A percentile compares a stretch with the other conserved stretches of the same genome.
Evolutionary conservation across 2,329 filamentous ascomycete genomes (phyloP).

Genomic region (Apiospora arundinis): DNA sequence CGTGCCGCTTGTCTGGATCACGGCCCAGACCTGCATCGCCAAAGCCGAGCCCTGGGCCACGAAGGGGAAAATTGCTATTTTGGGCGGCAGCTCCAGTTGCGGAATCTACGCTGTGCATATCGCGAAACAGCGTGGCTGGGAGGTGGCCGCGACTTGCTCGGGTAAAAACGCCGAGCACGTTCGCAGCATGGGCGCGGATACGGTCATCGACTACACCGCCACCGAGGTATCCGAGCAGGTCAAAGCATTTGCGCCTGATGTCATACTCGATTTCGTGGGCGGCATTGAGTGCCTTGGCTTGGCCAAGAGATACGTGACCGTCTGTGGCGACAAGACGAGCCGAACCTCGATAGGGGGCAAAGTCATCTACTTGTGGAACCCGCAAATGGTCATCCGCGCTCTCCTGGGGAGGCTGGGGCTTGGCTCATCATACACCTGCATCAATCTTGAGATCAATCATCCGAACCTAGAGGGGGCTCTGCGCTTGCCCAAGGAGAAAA

Average conservation of each 20-base stretch:
- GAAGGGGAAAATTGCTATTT: conserved; percentile 25
- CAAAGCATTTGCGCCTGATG: conserved; percentile 15
- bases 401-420: conserved; percentile 18
- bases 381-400: conserved; percentile 6
- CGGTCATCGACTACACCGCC: conserved; percentile 30
- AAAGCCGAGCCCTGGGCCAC: conserved; percentile 22
- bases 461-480: conserved; percentile 3
- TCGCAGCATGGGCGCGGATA: conserved; percentile 27
- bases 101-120: conserved; percentile 31
- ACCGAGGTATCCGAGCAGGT: neutral
- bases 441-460: conserved; percentile 5
- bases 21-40: conserved; percentile 28
- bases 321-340: conserved; percentile 21
- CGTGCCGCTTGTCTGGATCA: conserved; percentile 30
- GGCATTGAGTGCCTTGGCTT: conserved; percentile 21
- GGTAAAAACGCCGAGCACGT: conserved; percentile 30
- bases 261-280: conserved; percentile 22
- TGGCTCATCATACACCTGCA: conserved; percentile 21
- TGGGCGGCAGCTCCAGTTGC: conserved; percentile 30
- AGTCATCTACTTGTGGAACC: conserved; percentile 15
- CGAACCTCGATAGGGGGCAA: conserved; percentile 1
- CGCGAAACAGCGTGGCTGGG: conserved; percentile 31
- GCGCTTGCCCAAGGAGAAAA: neutral
- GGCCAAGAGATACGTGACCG: conserved; percentile 16
- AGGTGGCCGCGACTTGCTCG: conserved; percentile 30